A percentile compares a stretch with the other conserved stretches of the same genome.
Evolutionary conservation across 441 rosid species (phyloP).

Genomic region (Corymbia citriodora): DNA sequence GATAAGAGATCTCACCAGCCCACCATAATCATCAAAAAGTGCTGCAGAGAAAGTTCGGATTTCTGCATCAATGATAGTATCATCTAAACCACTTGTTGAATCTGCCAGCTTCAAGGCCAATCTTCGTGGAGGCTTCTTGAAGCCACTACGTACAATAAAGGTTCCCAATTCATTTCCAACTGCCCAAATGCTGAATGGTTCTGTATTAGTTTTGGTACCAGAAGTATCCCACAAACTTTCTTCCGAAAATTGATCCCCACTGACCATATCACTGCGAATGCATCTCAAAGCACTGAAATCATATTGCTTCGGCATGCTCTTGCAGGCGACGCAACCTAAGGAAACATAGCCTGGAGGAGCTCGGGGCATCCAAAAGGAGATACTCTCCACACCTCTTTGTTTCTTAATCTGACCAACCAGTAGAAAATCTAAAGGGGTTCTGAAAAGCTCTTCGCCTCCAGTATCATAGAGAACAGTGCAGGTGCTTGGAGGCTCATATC

Average conservation of each 20-base stretch:
- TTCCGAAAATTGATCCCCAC: conserved; percentile 79
- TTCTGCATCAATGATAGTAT: conserved; percentile 68
- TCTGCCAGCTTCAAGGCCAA: conserved; percentile 89
- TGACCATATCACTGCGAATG: conserved; percentile 81
- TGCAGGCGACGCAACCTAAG: conserved; percentile 83
- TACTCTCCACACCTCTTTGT: conserved; percentile 75
- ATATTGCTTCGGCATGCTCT: conserved; percentile 66
- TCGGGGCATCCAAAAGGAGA: conserved; percentile 94
- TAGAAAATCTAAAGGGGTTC: conserved; percentile 62
- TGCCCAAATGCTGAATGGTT: conserved; percentile 88
- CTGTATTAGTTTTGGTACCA: conserved; percentile 48
- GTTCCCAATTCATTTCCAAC: conserved; percentile 74
- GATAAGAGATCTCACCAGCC: conserved; percentile 62
- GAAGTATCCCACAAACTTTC: conserved; percentile 94
- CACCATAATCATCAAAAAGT: conserved; percentile 95
- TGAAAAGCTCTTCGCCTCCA: conserved; percentile 64
- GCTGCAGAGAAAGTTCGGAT: conserved; percentile 84
- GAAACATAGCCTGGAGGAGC: conserved; percentile 98
- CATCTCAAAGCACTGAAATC: conserved; percentile 74
- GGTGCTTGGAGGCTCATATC: conserved; percentile 89
- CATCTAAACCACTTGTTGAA: conserved; percentile 60
- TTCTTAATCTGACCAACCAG: conserved; percentile 84
- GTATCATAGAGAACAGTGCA: conserved; percentile 75
- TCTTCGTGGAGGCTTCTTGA: conserved; percentile 88
- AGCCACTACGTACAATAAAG: conserved; percentile 77